Conservation (phyloP, 2,329 filamentous ascomycete species). For the Talaromyces sp. region DNA sequence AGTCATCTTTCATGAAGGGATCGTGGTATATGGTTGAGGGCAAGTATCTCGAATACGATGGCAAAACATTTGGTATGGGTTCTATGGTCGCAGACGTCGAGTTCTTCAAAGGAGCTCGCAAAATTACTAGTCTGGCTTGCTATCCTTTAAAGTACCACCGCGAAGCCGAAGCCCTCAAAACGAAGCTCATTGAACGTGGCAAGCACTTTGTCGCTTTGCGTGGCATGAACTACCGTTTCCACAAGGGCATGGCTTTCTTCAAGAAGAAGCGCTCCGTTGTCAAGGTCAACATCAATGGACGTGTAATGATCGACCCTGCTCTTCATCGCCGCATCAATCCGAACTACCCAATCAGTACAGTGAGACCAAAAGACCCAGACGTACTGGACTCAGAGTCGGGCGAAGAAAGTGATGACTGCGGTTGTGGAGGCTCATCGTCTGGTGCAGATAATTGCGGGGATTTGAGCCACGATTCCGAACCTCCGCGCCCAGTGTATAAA, state of each 20-base stretch:
- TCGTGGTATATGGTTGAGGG: conserved; percentile 74
- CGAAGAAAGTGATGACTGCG: conserved; percentile 42
- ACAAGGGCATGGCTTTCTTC: conserved; percentile 79
- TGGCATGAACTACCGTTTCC: conserved; percentile 77
- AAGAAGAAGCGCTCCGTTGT: conserved; percentile 73
- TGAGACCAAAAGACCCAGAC: conserved; percentile 69
- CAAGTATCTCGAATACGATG: conserved; percentile 79
- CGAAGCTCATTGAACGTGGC: conserved; percentile 71
- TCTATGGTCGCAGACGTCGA: conserved; percentile 66
- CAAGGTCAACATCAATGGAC: conserved; percentile 81
- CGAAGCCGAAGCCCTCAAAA: conserved; percentile 61
- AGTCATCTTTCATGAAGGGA: conserved; percentile 65
- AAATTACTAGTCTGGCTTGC: conserved; percentile 72
- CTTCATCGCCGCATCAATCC: conserved; percentile 81
- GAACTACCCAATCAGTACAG: conserved; percentile 73
- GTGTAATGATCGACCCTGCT: conserved; percentile 82
- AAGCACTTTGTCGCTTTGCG: conserved; percentile 79
- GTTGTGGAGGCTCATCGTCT: conserved; percentile 33
- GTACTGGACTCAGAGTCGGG: conserved; percentile 45
- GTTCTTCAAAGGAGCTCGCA: conserved; percentile 74
- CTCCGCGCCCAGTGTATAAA: conserved; percentile 48
- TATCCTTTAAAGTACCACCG: conserved; percentile 81
- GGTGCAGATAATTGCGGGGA: conserved; percentile 40
- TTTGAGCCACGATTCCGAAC: conserved; percentile 32
- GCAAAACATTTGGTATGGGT: conserved; percentile 77